Evolutionary conservation across 306 rosid species (phyloP), one percentile per base, ranked within the genome.

Genomic region (Gynostemma pentaphyllum): DNA sequence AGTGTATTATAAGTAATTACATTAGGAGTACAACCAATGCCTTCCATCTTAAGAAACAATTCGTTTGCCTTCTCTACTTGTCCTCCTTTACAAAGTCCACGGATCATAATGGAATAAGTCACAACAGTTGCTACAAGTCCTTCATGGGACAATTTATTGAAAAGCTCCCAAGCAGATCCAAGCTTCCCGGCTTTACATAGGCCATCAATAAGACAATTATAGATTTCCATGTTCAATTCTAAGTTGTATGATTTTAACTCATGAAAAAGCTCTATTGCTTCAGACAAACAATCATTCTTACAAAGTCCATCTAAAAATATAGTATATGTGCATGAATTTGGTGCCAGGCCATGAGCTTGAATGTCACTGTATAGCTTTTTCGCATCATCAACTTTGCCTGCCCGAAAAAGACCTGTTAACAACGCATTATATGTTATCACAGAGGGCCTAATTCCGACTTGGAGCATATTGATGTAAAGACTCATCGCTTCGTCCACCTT

Each of bases 261-360:
- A 32, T 3, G 71, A 72, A 76, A 76, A 21, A 71, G 11, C 46
- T 74, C 77, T 72, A 69, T 63, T 22, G 82, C 82, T 72, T 82
- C 77, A 19, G 54, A 21, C 52, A 70, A 15, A 50, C 45, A 36
- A 18, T 60, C 52, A 32, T 77, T 77, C 69, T 77, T 72, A 72
- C 83, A 83, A 52, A 80, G 77, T 50, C 85, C 78, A 42, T 69
- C 69, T 23, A 80, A n/a, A 47, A 63, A 23, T 40, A 53, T 70
- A 18, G 12, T 42, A 64, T 70, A 75, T 1, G 79, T 75, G 16
- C 22, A 28, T 57, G 66, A 68, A 62, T 67, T 7, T 0, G 76
- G 76, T 22, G 37, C 48, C 14, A 70, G 9, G 15, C 63, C 70
- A 69, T 72, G 71, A 73, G 23, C 30, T 69, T 49, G 49, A 72